Evolutionary conservation across 192 early-diverging fungal species (phyloP).

Genomic region (Backusella liffmaniae): DNA sequence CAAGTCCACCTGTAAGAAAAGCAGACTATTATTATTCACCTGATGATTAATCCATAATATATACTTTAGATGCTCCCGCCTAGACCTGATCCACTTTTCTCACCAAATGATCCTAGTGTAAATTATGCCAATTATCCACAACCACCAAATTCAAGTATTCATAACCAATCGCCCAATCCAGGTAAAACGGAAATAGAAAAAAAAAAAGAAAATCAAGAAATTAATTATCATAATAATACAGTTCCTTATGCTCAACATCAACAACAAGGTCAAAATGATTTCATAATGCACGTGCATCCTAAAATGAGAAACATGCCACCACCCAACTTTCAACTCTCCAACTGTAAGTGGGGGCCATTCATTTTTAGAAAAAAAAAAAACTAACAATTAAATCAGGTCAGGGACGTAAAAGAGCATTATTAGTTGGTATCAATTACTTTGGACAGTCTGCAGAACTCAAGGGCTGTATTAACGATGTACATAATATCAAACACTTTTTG

Average conservation of each 20-base stretch:
- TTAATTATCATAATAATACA: background rate
- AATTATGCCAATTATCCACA: slow-evolving; percentile 32
- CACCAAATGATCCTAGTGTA: slow-evolving; percentile 16
- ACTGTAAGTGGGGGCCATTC: slow-evolving; percentile 27
- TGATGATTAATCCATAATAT: background rate
- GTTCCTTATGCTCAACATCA: slow-evolving; percentile 12
- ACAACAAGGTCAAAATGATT: slow-evolving; percentile 2
- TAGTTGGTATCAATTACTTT: slow-evolving; percentile 93
- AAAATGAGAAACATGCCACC: slow-evolving; percentile 28
- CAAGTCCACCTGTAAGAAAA: background rate
- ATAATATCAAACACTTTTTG: slow-evolving; percentile 72
- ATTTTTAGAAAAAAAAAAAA: background rate
- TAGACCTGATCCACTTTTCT: slow-evolving; percentile 21
- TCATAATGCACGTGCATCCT: slow-evolving; percentile 25
- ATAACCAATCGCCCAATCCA: slow-evolving; percentile 21
- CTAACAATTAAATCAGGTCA: slow-evolving; percentile 8
- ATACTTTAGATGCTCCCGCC: background rate
- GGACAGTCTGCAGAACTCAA: slow-evolving; percentile 57
- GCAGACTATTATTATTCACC: background rate
- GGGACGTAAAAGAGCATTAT: slow-evolving; percentile 75
- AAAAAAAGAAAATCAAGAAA: background rate
- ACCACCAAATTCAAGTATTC: slow-evolving; percentile 25
- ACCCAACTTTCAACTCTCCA: slow-evolving; percentile 46
- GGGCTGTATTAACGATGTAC: slow-evolving; percentile 82
- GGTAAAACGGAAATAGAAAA: background rate